These are phyloP conservation scores for Penicillium mononematosum DNA, from an alignment of 495 filamentous ascomycete species.

Conservation along the genomic window DNA sequence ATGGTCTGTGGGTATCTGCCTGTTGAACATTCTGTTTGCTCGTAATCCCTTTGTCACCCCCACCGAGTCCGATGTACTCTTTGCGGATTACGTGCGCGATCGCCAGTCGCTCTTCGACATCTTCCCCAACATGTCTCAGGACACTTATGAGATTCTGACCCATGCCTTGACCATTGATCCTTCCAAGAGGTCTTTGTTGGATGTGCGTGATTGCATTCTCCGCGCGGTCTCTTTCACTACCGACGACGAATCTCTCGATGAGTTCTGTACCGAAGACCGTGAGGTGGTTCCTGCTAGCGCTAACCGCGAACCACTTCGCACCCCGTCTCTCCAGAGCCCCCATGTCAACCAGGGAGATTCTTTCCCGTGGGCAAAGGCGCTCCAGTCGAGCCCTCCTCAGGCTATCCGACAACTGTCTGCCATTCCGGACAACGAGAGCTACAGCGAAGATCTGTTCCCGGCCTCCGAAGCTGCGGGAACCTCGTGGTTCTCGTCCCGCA, in stretches of 20 bases:
- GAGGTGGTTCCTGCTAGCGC: constrained; percentile 71
- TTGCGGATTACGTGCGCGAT: constrained; percentile 87
- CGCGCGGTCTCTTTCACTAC: constrained; percentile 90
- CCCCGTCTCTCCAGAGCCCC: constrained; percentile 90
- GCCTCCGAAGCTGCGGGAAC: constrained; percentile 67
- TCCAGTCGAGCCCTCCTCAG: constrained; percentile 74
- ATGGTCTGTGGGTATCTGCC: constrained; percentile 94
- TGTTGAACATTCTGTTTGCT: constrained; percentile 93
- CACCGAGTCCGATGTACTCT: constrained; percentile 81
- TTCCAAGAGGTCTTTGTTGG: constrained; percentile 76
- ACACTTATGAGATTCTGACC: constrained; percentile 89
- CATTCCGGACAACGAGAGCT: constrained; percentile 76
- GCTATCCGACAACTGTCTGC: constrained; percentile 79
- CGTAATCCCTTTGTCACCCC: constrained; percentile 92
- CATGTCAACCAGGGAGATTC: constrained; percentile 70
- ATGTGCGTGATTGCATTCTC: constrained; percentile 70
- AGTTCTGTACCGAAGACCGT: constrained; percentile 85
- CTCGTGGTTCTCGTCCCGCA: constrained; percentile 70
- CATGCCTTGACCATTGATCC: constrained; percentile 89
- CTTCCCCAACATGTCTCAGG: constrained; percentile 97
- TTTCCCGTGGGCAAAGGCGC: constrained; percentile 95
- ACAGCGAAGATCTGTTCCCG: constrained; percentile 87
- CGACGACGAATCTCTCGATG: constrained; percentile 85
- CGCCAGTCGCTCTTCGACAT: constrained; percentile 95
- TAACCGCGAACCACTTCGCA: constrained; percentile 93